phyloP scores from a whole-genome alignment of 331 rosid species.

The Erythrophleum ivorense region DNA sequence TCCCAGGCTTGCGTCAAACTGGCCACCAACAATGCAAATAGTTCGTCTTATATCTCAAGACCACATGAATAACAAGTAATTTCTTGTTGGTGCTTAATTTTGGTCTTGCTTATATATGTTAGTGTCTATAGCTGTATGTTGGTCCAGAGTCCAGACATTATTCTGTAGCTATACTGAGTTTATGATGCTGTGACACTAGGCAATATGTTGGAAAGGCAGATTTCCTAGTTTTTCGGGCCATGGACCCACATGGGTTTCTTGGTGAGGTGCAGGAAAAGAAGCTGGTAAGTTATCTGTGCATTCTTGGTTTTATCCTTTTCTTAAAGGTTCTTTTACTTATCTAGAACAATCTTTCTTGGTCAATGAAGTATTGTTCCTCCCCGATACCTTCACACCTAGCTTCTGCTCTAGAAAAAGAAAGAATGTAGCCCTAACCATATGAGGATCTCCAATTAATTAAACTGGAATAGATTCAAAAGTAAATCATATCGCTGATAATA shows the following conservation, averaged over 20 bases:
- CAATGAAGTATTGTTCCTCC: neutral
- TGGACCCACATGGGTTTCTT: slow-evolving; percentile 95
- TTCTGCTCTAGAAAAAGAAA: slow-evolving; percentile 17
- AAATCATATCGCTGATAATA: neutral
- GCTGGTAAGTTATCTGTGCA: slow-evolving; percentile 64
- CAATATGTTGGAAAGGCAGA: slow-evolving; percentile 99
- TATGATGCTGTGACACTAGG: slow-evolving; percentile 48
- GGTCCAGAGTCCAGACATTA: slow-evolving; percentile 19
- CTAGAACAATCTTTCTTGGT: neutral
- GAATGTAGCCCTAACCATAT: neutral
- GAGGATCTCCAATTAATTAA: slow-evolving; percentile 9
- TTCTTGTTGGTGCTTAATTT: slow-evolving; percentile 38
- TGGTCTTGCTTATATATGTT: slow-evolving; percentile 16
- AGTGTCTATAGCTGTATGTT: slow-evolving; percentile 1
- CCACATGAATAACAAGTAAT: slow-evolving; percentile 96
- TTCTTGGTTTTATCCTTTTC: neutral
- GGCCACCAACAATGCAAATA: slow-evolving; percentile 92
- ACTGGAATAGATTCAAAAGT: neutral
- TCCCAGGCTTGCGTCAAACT: slow-evolving; percentile 95
- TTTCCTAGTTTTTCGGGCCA: slow-evolving; percentile 92
- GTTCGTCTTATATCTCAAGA: slow-evolving; percentile 96
- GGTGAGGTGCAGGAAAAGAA: slow-evolving; percentile 96
- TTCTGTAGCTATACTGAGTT: slow-evolving; percentile 32
- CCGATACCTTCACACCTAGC: neutral
- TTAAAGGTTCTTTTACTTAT: neutral